phyloP scores from a whole-genome alignment of 352 stramenopile genomes.

The Globisporangium spiculum region DNA sequence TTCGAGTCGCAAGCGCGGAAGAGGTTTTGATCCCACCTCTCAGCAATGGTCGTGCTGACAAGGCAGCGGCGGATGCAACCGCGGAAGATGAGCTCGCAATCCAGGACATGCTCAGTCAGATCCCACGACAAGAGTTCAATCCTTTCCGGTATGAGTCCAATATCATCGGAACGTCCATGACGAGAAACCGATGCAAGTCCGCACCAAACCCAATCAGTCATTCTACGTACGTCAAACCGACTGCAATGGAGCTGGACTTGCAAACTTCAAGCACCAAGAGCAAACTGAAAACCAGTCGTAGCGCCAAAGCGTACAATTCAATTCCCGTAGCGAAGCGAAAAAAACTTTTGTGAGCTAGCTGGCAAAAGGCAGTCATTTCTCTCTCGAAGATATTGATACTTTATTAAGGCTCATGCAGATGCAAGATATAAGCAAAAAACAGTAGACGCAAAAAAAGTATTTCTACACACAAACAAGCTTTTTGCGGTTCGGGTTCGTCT shows the following conservation, averaged over 20 bases:
- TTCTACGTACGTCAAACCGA: not conserved
- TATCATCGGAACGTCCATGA: not conserved
- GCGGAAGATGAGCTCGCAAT: conserved; percentile 4
- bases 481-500: conserved; percentile 79
- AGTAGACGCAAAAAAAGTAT: conserved; percentile 11
- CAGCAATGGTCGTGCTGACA: not conserved
- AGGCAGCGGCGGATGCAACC: not conserved
- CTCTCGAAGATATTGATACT: conserved; percentile 18
- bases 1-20: conserved; percentile 32
- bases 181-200: not conserved
- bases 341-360: conserved; percentile 15
- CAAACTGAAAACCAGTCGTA: not conserved
- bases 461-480: conserved; percentile 77
- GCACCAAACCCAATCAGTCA: not conserved
- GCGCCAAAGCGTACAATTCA: not conserved
- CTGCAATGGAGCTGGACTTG: not conserved
- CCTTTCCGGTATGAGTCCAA: conserved; percentile 30
- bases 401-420: conserved; percentile 10
- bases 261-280: not conserved
- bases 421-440: conserved; percentile 9
- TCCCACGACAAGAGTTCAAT: conserved; percentile 28
- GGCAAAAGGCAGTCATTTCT: not conserved
- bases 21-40: conserved; percentile 26
- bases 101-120: conserved; percentile 9
- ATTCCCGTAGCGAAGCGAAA: conserved; percentile 18